Conservation (phyloP, 352 stramenopile species). For the Pythium rhizo-oryzae region DNA sequence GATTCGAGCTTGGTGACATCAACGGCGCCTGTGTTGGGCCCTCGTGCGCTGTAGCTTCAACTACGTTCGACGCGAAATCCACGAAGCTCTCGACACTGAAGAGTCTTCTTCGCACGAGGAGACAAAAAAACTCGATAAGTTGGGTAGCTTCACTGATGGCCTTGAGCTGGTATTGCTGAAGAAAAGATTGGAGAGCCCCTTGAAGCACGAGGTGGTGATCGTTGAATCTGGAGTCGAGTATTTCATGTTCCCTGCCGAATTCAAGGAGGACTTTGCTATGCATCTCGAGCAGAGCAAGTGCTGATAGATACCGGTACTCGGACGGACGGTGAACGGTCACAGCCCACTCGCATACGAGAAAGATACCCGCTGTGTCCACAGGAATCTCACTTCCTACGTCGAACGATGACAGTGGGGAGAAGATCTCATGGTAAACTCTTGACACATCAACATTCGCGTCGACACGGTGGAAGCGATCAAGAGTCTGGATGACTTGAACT, state of each 20-base stretch:
- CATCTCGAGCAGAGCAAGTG: conserved; percentile 81
- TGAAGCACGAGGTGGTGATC: conserved; percentile 79
- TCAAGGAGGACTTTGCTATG: conserved; percentile 67
- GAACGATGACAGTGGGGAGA: conserved; percentile 51
- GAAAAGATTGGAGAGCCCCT: conserved; percentile 70
- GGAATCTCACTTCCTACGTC: conserved; percentile 45
- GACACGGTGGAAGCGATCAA: conserved; percentile 81
- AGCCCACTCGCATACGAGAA: conserved; percentile 84
- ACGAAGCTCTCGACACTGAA: conserved; percentile 80
- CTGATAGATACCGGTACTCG: conserved; percentile 83
- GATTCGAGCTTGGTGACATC: conserved; percentile 29
- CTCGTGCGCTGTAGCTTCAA: conserved; percentile 37
- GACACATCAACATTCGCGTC: conserved; percentile 72
- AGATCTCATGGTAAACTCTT: conserved; percentile 76
- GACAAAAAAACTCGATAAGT: conserved; percentile 81
- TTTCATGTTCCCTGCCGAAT: conserved; percentile 57
- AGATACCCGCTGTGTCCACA: conserved; percentile 71
- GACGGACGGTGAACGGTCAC: conserved; percentile 78
- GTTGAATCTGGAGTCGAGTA: conserved; percentile 42
- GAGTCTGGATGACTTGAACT: conserved; percentile 71
- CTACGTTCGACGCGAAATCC: conserved; percentile 61
- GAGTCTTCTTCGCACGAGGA: conserved; percentile 70
- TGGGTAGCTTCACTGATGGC: conserved; percentile 77
- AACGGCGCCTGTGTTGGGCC: conserved; percentile 6
- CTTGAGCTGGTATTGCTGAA: conserved; percentile 78